Evolutionary conservation across 176 grass and related monocot species (phyloP), one percentile per base, ranked within the genome.

Genomic region (Hordeum marinum): DNA sequence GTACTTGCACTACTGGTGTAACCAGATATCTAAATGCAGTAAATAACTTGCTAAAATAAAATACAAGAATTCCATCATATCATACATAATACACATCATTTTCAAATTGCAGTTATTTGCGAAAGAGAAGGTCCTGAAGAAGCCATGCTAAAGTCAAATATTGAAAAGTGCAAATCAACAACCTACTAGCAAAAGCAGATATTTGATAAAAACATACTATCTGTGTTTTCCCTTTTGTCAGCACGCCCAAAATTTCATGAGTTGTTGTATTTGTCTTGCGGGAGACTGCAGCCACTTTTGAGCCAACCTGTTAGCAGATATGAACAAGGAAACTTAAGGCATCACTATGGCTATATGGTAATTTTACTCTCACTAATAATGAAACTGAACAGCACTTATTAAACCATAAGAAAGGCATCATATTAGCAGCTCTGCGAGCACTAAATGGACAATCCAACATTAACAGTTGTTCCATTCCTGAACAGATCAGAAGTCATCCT

Each of bases 251-350:
- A 82, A 94, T 83, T 88, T 98, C 96, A 65, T 94, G 96, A 59
- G 91, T 95, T 18, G 96, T 98, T 81, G 96, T 98, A 87, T 98
- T 98, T 72, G 96, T 98, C 86, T 98, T 98, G 80, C 93, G 85
- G 77, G 96, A 98, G 29, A 98, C 96, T 55, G 96, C 96, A 64
- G 96, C 73, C 52, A 98, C 96, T 87, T 98, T 98, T 84, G 88
- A 89, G 80, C 91, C 96, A 59, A 95, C 96, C 96, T 95, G 87
- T 71, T 77, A 83, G 26, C 4, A 78, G 54, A 79, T 80, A 83
- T 14, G 8, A 80, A 58, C 7, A 76, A 62, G 36, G 18, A 4
- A 80, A 80, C 79, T 79, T 79, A 15, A 87, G 26, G 0, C 20
- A 32, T 64, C 65, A 74, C 40, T 77, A 63, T 20, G 9, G 14